Percentiles rank a stretch among this genome's conserved stretches.
Conservation (phyloP, 2,329 filamentous ascomycete species). For the Penicillium janthinellum region DNA sequence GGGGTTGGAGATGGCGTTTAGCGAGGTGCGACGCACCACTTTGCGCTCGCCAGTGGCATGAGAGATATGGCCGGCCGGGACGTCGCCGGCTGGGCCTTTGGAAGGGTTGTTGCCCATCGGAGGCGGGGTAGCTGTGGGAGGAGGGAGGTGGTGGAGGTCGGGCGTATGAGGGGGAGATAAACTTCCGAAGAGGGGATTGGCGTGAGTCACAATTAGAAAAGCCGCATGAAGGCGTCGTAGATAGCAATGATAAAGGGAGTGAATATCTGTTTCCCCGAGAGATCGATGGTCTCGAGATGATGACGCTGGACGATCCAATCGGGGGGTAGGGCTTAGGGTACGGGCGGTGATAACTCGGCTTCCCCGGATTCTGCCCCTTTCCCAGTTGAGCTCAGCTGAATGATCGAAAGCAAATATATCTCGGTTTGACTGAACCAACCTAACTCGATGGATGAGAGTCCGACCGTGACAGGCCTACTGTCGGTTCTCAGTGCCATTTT, state of each 20-base stretch:
- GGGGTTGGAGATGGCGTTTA: constrained; percentile 41
- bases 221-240: constrained; percentile 27
- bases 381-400: constrained; percentile 2
- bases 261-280: constrained; percentile 11
- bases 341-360: constrained; percentile 15
- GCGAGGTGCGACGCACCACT: constrained; percentile 44
- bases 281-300: constrained; percentile 18
- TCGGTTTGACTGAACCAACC: background rate
- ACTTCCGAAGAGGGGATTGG: constrained; percentile 9
- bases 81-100: constrained; percentile 42
- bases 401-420: background rate
- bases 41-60: constrained; percentile 38
- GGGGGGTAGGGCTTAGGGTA: constrained; percentile 29
- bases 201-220: constrained; percentile 20
- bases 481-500: constrained; percentile 14
- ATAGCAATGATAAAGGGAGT: constrained; percentile 7
- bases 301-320: constrained; percentile 24
- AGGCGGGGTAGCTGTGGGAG: constrained; percentile 27
- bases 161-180: constrained; percentile 9
- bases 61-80: constrained; percentile 31
- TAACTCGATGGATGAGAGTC: constrained; percentile 1
- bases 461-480: constrained; percentile 5
- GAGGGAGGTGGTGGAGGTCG: background rate
- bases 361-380: constrained; percentile 20
- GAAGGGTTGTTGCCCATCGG: constrained; percentile 54